Percentiles rank a stretch among this genome's conserved stretches.
phyloP scores from a whole-genome alignment of 1,284 basidiomycete species.

The Takashimella koratensis region DNA sequence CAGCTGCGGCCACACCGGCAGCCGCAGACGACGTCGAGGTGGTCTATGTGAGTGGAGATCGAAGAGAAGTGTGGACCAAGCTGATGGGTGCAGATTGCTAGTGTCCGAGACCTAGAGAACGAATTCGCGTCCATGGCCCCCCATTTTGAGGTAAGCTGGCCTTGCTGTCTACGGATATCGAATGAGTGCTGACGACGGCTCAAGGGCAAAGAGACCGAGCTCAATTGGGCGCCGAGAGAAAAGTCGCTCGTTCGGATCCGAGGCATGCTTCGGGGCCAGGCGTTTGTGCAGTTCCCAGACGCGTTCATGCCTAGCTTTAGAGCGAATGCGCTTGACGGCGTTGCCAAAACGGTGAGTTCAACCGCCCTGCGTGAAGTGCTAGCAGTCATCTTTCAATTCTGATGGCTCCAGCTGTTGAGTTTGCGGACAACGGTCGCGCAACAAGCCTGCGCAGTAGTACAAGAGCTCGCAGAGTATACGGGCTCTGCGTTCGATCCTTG shows the following conservation, averaged over 20 bases:
- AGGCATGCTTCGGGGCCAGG: slow-evolving; percentile 86
- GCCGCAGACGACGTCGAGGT: slow-evolving; percentile 57
- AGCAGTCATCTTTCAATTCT: background rate
- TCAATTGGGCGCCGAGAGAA: slow-evolving; percentile 90
- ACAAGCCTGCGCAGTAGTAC: slow-evolving; percentile 73
- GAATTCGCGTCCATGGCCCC: slow-evolving; percentile 77
- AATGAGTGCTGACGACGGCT: slow-evolving; percentile 8
- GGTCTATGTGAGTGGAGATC: slow-evolving; percentile 61
- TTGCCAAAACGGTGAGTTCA: slow-evolving; percentile 82
- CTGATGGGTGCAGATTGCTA: slow-evolving; percentile 63
- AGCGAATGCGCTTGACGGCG: slow-evolving; percentile 71
- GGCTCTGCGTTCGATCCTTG: slow-evolving; percentile 70
- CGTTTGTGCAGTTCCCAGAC: slow-evolving; percentile 67
- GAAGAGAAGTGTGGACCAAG: background rate
- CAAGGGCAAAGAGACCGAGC: slow-evolving; percentile 91
- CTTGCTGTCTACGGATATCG: background rate
- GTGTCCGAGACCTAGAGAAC: slow-evolving; percentile 74
- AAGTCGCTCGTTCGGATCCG: slow-evolving; percentile 72
- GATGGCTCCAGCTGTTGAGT: slow-evolving; percentile 63
- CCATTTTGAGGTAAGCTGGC: slow-evolving; percentile 64
- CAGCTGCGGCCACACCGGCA: slow-evolving; percentile 33
- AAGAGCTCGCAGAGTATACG: slow-evolving; percentile 68
- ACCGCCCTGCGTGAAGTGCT: too few relatives aligned
- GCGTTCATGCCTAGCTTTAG: slow-evolving; percentile 72
- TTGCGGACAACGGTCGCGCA: slow-evolving; percentile 86